phyloP scores from a whole-genome alignment of 352 stramenopile species.

The Plasmopara halstedii region DNA sequence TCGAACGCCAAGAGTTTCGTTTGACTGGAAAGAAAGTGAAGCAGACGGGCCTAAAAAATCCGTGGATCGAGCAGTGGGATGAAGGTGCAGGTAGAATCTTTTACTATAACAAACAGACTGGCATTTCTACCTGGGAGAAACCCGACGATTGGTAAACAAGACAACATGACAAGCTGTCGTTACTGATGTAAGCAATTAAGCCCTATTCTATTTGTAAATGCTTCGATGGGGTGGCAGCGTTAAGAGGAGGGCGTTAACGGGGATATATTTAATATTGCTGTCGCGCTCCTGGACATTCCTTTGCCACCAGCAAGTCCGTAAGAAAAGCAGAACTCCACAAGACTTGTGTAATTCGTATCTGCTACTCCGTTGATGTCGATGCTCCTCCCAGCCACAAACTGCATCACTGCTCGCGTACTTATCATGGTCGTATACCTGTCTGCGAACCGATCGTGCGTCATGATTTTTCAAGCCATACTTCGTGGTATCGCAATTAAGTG shows the following conservation, averaged over 20 bases:
- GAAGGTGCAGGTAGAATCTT: constrained; percentile 66
- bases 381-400: too few species aligned
- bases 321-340: too few species aligned
- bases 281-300: too few species aligned
- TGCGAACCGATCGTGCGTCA: neutral
- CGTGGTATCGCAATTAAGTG: neutral
- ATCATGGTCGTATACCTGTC: too few species aligned
- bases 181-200: neutral
- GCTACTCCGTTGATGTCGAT: too few species aligned
- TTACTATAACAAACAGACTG: constrained; percentile 85
- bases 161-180: constrained; percentile 4
- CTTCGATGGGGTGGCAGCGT: neutral
- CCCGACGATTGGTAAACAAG: constrained; percentile 43
- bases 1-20: constrained; percentile 4
- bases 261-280: too few species aligned
- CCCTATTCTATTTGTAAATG: neutral
- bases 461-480: neutral
- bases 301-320: too few species aligned
- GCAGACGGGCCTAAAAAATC: constrained; percentile 7
- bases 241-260: too few species aligned
- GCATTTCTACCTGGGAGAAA: constrained; percentile 76
- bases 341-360: too few species aligned
- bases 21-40: constrained; percentile 26
- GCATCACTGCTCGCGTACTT: too few species aligned
- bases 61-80: constrained; percentile 81